Evolutionary conservation across 176 grass and related monocot species (phyloP), one percentile per base, ranked within the genome.

Genomic region (Panicum miliaceum): DNA sequence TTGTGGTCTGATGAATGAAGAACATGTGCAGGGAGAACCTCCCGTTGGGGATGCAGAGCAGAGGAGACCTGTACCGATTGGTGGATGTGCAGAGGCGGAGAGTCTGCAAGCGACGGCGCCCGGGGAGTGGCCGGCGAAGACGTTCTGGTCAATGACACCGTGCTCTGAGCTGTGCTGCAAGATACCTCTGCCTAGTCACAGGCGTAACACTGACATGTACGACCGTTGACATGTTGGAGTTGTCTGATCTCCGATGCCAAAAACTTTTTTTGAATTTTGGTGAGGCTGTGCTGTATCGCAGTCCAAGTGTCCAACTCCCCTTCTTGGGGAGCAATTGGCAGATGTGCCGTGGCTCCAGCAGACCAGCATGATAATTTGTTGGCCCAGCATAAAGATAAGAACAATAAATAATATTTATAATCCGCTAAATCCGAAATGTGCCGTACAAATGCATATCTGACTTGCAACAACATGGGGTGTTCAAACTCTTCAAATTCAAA

Each of bases 1-100:
- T 16, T 42, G 66, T 41, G 7, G 1, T 75, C 22, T 79, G 71
- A 88, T 32, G 14, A 23, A 61, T 14, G 57, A 5, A 51, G 35
- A 80, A 71, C 37, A 36, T 80, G 12, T 89, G 84, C 91, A 92
- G 91, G 81, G 85, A 78, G 42, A 84, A 76, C 80, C 87, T 97
- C 40, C 91, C 87, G 20, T 84, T 93, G 84, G 82, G 89, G 48
- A 77, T 48, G 59, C 91, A 91, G 46, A 82, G 84, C 5, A 81
- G 87, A 18, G 63, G 78, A 23, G 91, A 91, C 40, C 68, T 97
- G 52, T 91, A 90, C 86, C 60, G 57, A 64, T 16, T 91, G 74
- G 41, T 91, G 37, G 86, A 93, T 76, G 80, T 88, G 16, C 35
- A 47, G 15, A 22, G 47, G 2, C 22, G 27, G 58, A 56, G 58